phyloP scores from a whole-genome alignment of 2,329 filamentous ascomycete species.

The Xylaria hypoxylon region DNA sequence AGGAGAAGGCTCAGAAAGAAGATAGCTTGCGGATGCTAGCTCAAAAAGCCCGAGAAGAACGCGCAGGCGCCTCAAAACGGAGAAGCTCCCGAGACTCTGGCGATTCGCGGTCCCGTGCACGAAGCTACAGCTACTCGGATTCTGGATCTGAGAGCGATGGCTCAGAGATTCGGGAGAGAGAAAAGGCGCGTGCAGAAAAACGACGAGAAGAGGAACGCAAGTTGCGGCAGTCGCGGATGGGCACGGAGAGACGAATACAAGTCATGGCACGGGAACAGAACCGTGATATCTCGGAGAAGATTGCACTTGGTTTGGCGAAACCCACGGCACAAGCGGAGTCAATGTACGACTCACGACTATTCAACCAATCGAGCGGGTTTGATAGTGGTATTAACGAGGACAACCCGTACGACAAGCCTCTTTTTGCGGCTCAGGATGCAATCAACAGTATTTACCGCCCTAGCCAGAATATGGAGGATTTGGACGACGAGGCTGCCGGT shows the following conservation, averaged over 20 bases:
- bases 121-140: constrained; percentile 66
- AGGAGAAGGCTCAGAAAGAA: constrained; percentile 95
- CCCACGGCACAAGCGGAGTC: constrained; percentile 91
- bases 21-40: constrained; percentile 89
- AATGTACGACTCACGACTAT: constrained; percentile 97
- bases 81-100: constrained; percentile 57
- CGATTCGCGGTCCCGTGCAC: constrained; percentile 58
- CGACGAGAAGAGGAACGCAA: constrained; percentile 88
- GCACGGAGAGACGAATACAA: constrained; percentile 88
- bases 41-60: constrained; percentile 90
- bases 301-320: constrained; percentile 93
- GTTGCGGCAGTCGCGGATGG: constrained; percentile 93
- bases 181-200: constrained; percentile 80
- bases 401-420: constrained; percentile 94
- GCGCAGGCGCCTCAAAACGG: constrained; percentile 65
- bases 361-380: constrained; percentile 94
- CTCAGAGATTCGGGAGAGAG: constrained; percentile 78
- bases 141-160: constrained; percentile 71
- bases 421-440: constrained; percentile 95
- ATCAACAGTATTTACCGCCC: constrained; percentile 95
- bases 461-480: constrained; percentile 77
- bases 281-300: constrained; percentile 96
- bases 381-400: constrained; percentile 96
- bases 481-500: constrained; percentile 81
- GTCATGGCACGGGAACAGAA: constrained; percentile 95